Conservation (phyloP, 2,329 filamentous ascomycete genomes). For the Podosphaera leucotricha region DNA sequence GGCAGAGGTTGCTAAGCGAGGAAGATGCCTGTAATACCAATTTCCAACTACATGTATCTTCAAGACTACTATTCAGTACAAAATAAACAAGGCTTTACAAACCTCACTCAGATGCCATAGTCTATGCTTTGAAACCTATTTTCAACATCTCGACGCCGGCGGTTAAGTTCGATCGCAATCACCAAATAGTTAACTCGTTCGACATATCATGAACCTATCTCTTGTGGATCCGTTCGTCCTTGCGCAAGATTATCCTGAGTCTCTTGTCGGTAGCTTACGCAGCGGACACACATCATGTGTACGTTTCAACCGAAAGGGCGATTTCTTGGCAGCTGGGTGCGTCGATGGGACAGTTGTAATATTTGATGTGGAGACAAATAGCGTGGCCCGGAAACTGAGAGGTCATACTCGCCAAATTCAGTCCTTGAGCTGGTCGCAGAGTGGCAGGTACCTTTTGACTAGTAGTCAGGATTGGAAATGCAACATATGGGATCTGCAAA, state of each 20-base stretch:
- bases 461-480: conserved; percentile 93
- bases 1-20: too few relatives aligned
- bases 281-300: conserved; percentile 40
- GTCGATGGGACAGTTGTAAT: conserved; percentile 88
- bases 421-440: conserved; percentile 82
- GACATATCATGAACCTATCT: conserved; percentile 58
- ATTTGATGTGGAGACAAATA: conserved; percentile 94
- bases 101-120: too few relatives aligned
- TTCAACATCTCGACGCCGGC: too few relatives aligned
- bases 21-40: too few relatives aligned
- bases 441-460: conserved; percentile 75
- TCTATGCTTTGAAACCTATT: too few relatives aligned
- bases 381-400: conserved; percentile 77
- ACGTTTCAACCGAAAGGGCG: conserved; percentile 83
- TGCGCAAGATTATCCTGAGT: conserved; percentile 67
- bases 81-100: too few relatives aligned
- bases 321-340: conserved; percentile 82
- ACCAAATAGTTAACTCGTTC: too few relatives aligned
- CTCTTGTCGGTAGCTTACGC: conserved; percentile 68
- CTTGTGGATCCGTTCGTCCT: conserved; percentile 49
- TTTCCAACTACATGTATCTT: too few relatives aligned
- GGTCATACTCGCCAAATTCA: conserved; percentile 89
- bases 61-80: too few relatives aligned
- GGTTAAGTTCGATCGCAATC: too few relatives aligned
- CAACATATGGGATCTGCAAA: conserved; percentile 77